These are phyloP conservation scores for Leccinum ochraceum DNA, from an alignment of 768 basidiomycete species.

Conservation along the genomic window DNA sequence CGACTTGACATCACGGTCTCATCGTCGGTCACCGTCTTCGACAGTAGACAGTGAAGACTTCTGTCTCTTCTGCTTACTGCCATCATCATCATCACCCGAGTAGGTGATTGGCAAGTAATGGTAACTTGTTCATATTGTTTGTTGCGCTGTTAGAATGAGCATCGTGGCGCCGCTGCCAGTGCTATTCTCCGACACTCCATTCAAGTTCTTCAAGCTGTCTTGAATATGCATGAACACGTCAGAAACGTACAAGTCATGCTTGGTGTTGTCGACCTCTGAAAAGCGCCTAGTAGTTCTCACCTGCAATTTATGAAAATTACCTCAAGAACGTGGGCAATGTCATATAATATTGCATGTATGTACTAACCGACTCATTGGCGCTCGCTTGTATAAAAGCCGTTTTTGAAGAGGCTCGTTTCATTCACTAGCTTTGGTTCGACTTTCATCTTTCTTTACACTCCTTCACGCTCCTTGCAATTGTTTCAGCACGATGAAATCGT, in stretches of 20 bases:
- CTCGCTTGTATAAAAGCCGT: constrained; percentile 11
- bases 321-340: background rate
- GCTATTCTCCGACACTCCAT: background rate
- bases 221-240: background rate
- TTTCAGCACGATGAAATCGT: constrained; percentile 17
- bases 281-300: background rate
- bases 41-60: too few relatives aligned
- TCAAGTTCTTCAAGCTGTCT: too few relatives aligned
- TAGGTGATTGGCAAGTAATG: too few relatives aligned
- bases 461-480: background rate
- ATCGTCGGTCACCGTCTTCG: too few relatives aligned
- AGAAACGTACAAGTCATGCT: background rate
- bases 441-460: background rate
- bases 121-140: background rate
- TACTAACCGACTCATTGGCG: constrained; percentile 2
- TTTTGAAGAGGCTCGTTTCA: background rate
- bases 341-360: too few relatives aligned
- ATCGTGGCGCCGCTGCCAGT: too few relatives aligned
- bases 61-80: too few relatives aligned
- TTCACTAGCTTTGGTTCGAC: background rate
- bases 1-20: too few relatives aligned
- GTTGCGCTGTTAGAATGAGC: background rate
- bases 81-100: too few relatives aligned
- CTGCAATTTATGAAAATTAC: background rate
- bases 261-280: background rate